Conservation (phyloP, 805 yeast species). For the Metschnikowia dekortorum region DNA sequence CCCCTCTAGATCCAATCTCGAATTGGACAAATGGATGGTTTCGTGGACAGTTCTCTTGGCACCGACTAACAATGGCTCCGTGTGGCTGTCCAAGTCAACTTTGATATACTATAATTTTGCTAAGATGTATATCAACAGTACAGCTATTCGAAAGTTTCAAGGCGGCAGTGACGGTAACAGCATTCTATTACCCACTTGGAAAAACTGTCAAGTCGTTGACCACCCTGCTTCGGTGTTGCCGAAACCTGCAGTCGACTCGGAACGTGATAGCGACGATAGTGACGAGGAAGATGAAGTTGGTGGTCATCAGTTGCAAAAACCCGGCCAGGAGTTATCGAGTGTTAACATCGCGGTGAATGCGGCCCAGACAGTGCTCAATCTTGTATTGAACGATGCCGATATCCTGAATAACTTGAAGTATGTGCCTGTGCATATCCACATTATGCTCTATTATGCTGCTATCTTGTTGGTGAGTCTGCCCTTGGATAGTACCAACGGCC, state of each 20-base stretch:
- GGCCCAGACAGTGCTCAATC: slow-evolving; percentile 56
- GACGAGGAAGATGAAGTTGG: slow-evolving; percentile 17
- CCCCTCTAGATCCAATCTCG: slow-evolving; percentile 63
- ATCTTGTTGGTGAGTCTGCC: slow-evolving; percentile 51
- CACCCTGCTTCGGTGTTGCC: neutral
- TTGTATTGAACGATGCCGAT: slow-evolving; percentile 57
- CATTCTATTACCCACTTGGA: slow-evolving; percentile 32
- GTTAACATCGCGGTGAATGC: slow-evolving; percentile 56
- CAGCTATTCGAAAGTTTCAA: slow-evolving; percentile 42
- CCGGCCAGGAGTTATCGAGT: slow-evolving; percentile 32
- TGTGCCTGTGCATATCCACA: slow-evolving; percentile 69
- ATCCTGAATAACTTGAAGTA: slow-evolving; percentile 52
- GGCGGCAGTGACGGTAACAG: slow-evolving; percentile 23
- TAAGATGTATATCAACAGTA: slow-evolving; percentile 63
- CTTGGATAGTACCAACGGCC: slow-evolving; percentile 14
- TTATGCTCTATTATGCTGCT: slow-evolving; percentile 68
- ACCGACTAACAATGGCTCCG: slow-evolving; percentile 50
- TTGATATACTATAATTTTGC: slow-evolving; percentile 70
- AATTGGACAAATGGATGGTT: slow-evolving; percentile 74
- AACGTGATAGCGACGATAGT: slow-evolving; percentile 13
- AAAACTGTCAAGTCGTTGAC: slow-evolving; percentile 8
- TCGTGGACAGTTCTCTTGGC: slow-evolving; percentile 70
- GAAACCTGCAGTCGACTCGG: neutral
- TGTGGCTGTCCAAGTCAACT: slow-evolving; percentile 69
- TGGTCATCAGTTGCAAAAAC: slow-evolving; percentile 20